phyloP scores from a whole-genome alignment of 1,284 basidiomycete genomes.

The Leccinum pseudoinsigne region DNA sequence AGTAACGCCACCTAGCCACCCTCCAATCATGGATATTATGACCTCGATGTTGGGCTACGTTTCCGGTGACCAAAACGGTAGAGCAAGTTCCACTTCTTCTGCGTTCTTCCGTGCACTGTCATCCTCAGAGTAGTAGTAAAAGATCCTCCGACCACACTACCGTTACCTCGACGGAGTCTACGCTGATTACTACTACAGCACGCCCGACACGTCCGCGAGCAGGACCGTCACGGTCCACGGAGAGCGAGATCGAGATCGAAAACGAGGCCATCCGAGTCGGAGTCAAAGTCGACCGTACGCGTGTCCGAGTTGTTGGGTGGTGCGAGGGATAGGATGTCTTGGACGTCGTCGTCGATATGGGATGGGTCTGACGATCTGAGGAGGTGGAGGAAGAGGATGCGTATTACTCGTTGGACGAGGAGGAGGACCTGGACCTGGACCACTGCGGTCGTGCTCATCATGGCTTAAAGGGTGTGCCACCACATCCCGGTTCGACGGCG shows the following conservation, averaged over 20 bases:
- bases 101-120: too few species aligned
- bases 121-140: neutral
- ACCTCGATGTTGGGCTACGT: too few species aligned
- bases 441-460: neutral
- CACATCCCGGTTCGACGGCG: conserved; percentile 41
- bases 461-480: neutral
- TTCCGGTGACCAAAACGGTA: too few species aligned
- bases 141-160: neutral
- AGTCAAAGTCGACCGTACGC: neutral
- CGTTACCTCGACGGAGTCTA: conserved; percentile 2
- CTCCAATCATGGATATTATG: neutral
- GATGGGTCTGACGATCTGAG: conserved; percentile 10
- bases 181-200: conserved; percentile 25
- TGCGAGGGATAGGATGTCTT: neutral
- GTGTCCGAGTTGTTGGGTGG: conserved; percentile 10
- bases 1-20: neutral
- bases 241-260: neutral
- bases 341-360: conserved; percentile 12
- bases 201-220: conserved; percentile 16
- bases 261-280: neutral
- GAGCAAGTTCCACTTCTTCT: too few species aligned
- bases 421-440: neutral
- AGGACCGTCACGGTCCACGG: neutral
- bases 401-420: conserved; percentile 55
- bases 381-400: conserved; percentile 45